Percentiles rank a stretch among this genome's conserved stretches.
Conservation (phyloP, 768 basidiomycete species). For the Holtermanniella nyarrowii region DNA sequence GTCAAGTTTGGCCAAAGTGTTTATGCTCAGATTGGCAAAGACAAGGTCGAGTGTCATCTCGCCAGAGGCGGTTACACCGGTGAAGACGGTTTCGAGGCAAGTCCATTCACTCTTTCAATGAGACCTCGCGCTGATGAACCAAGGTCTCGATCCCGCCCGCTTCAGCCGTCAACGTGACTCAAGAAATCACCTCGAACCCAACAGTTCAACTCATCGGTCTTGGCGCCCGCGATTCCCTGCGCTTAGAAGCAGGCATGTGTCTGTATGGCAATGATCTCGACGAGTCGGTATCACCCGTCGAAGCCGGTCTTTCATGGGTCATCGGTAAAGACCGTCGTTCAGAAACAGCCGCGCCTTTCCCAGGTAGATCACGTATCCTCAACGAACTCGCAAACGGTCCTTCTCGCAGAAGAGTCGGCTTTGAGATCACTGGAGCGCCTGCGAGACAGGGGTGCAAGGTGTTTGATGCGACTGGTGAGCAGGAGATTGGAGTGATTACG, state of each 20-base stretch:
- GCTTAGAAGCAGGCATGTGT: slow-evolving; percentile 94
- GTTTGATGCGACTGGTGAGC: slow-evolving; percentile 49
- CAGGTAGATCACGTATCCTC: slow-evolving; percentile 48
- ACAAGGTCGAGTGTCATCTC: slow-evolving; percentile 70
- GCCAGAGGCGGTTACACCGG: slow-evolving; percentile 95
- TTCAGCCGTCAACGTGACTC: slow-evolving; percentile 61
- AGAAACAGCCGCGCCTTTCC: slow-evolving; percentile 37
- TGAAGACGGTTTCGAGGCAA: slow-evolving; percentile 93
- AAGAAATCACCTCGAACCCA: slow-evolving; percentile 50
- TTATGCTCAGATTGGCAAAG: slow-evolving; percentile 55
- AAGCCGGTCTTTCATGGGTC: slow-evolving; percentile 86
- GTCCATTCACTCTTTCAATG: slow-evolving; percentile 7
- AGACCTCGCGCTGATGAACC: not conserved
- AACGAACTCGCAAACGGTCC: slow-evolving; percentile 73
- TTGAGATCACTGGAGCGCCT: slow-evolving; percentile 72
- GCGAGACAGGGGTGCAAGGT: slow-evolving; percentile 83
- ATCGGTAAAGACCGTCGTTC: slow-evolving; percentile 86
- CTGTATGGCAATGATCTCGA: slow-evolving; percentile 90
- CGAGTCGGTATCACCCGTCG: slow-evolving; percentile 73
- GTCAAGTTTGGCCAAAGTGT: slow-evolving; percentile 79
- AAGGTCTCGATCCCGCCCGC: slow-evolving; percentile 78
- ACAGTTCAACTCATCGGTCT: slow-evolving; percentile 78
- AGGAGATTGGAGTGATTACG: slow-evolving; percentile 64
- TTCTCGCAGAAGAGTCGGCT: slow-evolving; percentile 63
- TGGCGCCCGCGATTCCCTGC: slow-evolving; percentile 84